Evolutionary conservation across 2,329 filamentous ascomycete genomes (phyloP).

Genomic region (Arachnomyces sp.): DNA sequence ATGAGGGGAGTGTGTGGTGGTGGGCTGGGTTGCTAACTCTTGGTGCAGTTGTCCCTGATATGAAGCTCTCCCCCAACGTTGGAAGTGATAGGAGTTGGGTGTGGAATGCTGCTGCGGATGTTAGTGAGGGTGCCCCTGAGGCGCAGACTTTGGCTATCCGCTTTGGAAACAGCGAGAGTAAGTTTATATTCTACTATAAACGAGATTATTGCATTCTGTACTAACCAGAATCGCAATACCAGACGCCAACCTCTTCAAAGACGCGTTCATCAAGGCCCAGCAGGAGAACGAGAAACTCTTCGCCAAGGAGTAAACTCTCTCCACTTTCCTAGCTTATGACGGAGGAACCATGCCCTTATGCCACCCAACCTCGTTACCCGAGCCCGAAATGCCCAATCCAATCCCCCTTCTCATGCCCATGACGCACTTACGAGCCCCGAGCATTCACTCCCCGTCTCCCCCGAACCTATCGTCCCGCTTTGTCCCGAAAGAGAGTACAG

Average conservation of each 20-base stretch:
- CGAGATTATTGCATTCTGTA: slow-evolving; percentile 11
- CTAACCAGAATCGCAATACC: slow-evolving; percentile 13
- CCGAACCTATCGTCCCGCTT: too few species aligned
- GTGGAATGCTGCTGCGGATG: slow-evolving; percentile 96
- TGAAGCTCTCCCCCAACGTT: slow-evolving; percentile 97
- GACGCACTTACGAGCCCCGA: too few species aligned
- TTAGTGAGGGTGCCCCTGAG: slow-evolving; percentile 96
- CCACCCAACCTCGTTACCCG: not conserved
- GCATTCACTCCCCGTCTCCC: too few species aligned
- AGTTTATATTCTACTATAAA: slow-evolving; percentile 30
- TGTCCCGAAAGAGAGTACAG: too few species aligned
- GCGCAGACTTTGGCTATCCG: slow-evolving; percentile 92
- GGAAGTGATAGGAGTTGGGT: slow-evolving; percentile 98
- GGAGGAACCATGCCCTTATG: not conserved
- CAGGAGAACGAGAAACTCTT: slow-evolving; percentile 90
- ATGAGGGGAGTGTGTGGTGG: not conserved
- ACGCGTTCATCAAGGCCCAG: slow-evolving; percentile 93
- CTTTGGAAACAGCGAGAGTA: slow-evolving; percentile 96
- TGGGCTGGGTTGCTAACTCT: slow-evolving; percentile 14
- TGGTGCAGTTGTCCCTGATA: slow-evolving; percentile 77
- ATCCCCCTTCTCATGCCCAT: too few species aligned
- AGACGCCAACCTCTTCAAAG: slow-evolving; percentile 98
- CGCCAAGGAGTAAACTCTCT: slow-evolving; percentile 38
- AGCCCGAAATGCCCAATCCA: not conserved
- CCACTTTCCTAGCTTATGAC: slow-evolving; percentile 1